Base-by-base conservation (phyloP, 2,329 filamentous ascomycete species). In the Penicillium expansum region DNA sequence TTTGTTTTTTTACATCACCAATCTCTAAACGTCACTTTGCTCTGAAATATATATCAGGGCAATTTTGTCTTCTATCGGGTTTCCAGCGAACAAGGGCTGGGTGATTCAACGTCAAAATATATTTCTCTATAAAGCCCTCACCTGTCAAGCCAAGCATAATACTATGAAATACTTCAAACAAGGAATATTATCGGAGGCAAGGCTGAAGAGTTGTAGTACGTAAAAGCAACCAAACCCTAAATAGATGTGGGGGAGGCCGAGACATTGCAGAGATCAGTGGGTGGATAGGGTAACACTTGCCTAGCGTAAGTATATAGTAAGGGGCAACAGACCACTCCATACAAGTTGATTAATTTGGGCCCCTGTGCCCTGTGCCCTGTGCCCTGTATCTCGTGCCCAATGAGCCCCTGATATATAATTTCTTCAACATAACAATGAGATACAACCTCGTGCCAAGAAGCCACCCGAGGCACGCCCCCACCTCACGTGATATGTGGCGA, bases 401-500 rank as follows among this genome's bases (percentile, higher is more conserved):
- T 18, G 8, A 30, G 3, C 42, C 42, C 44, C 30, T 48, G 14
- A n/a, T 14, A 7, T 24, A 30, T 44, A 18, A 35, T 32, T 43
- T 27, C 29, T 42, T 45, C 20, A 54, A 33, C 27, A 54, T 14
- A 42, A 45, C 39, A 37, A 52, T 52, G 42, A 35, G 24, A 42
- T 42, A 20, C 38, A 38, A 24, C 52, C 42, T 27, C 30, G 44
- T 35, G 51, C 52, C 52, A 54, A 50, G 52, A 55, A 52, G 30
- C 39, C 48, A 42, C 48, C 48, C 48, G 45, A 11, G 41, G 18
- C 39, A 35, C 47, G 50, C 58, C 60, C 58, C 60, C 45, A 52
- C 58, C 11, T 30, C 60, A 62, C 60, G 58, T 62, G 56, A 62
- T 29, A 38, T n/a, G 56, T 62, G 60, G 60, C 60, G 18, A 61